Conservation (phyloP, 1,139 yeast species). For the Candida mesenterica region DNA sequence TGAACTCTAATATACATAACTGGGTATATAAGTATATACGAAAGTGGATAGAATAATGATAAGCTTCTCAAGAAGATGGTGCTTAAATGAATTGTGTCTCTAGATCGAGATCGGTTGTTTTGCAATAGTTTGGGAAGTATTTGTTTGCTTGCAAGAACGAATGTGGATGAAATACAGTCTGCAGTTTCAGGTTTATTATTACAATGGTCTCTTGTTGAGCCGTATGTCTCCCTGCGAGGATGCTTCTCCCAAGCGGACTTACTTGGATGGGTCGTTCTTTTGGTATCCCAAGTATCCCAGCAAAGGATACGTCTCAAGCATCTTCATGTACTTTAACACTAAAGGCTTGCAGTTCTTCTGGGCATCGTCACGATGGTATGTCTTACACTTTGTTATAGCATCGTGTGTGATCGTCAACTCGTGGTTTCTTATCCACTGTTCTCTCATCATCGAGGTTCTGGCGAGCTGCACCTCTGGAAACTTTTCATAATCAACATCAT, state of each 20-base stretch:
- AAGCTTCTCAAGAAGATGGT: too few species aligned
- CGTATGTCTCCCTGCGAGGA: too few species aligned
- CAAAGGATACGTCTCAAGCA: slow-evolving; percentile 67
- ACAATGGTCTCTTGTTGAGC: too few species aligned
- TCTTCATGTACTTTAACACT: slow-evolving; percentile 74
- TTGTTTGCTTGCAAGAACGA: too few species aligned
- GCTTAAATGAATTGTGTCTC: slow-evolving; percentile 2
- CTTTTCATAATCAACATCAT: slow-evolving; percentile 75
- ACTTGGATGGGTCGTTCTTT: slow-evolving; percentile 80
- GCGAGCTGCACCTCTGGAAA: slow-evolving; percentile 64
- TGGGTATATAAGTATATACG: slow-evolving; percentile 4
- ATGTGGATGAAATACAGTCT: too few species aligned
- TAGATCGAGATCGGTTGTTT: slow-evolving; percentile 2
- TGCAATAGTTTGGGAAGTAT: too few species aligned
- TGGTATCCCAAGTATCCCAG: slow-evolving; percentile 80
- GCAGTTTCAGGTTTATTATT: too few species aligned
- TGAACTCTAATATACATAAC: slow-evolving; percentile 8
- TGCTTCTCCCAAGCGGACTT: too few species aligned
- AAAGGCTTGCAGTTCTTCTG: slow-evolving; percentile 60
- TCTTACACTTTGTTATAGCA: slow-evolving; percentile 74
- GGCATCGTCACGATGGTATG: slow-evolving; percentile 75
- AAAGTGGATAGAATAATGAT: background rate
- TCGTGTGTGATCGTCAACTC: slow-evolving; percentile 68
- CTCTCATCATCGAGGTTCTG: slow-evolving; percentile 73
- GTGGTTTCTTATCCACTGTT: slow-evolving; percentile 74